Conservation (phyloP, 169 alveolate species). For the Perkinsus chesapeaki region DNA sequence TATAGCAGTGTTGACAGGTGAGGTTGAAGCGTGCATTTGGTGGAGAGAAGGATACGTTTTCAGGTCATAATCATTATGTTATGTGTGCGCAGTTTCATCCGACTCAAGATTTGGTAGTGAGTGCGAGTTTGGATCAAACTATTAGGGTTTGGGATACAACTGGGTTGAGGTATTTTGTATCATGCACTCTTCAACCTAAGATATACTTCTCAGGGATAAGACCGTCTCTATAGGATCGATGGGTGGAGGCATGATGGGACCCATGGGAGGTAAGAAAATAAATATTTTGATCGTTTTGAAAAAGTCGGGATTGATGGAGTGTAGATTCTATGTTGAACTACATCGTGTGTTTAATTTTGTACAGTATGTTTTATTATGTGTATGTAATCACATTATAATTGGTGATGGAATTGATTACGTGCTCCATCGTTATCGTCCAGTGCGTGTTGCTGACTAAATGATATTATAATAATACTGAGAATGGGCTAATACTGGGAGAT, state of each 20-base stretch:
- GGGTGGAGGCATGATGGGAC: conserved; percentile 5
- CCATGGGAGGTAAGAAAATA: background rate
- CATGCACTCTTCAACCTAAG: background rate
- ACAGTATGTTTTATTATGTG: no score
- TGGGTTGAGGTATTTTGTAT: conserved; percentile 66
- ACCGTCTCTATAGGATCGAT: background rate
- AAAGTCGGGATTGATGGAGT: no score
- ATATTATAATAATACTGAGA: no score
- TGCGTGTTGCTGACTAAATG: no score
- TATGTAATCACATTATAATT: no score
- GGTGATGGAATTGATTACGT: no score
- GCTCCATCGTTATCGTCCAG: no score
- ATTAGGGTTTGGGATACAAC: conserved; percentile 91
- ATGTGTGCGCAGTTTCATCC: conserved; percentile 94
- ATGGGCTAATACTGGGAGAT: no score
- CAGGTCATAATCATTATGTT: conserved; percentile 92
- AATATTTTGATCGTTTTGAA: no score
- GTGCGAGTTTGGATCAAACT: conserved; percentile 87
- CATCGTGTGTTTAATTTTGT: no score
- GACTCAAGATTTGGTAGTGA: conserved; percentile 79
- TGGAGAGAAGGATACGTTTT: conserved; percentile 32
- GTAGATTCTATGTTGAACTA: no score
- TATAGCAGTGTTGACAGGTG: background rate
- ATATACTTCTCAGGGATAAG: background rate
- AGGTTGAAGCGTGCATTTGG: conserved; percentile 54